A percentile compares a stretch with the other conserved stretches of the same genome.
Evolutionary conservation across 1,284 basidiomycete species (phyloP).

Genomic region (Ustilago nuda): DNA sequence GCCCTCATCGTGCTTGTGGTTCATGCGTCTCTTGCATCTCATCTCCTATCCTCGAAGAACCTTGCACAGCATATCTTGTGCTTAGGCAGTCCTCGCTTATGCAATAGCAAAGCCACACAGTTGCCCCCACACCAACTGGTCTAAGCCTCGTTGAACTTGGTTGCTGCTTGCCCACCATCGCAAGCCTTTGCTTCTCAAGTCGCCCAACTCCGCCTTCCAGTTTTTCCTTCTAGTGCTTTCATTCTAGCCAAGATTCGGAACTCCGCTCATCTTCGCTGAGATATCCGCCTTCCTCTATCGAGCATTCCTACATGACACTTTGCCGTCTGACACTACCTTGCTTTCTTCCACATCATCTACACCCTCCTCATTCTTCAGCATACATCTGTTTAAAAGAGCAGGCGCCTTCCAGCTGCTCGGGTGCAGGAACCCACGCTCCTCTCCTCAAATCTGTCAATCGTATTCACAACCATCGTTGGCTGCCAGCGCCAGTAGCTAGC

Average conservation of each 20-base stretch:
- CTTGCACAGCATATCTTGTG: background rate
- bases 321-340: background rate
- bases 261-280: slow-evolving; percentile 8
- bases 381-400: background rate
- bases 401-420: background rate
- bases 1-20: background rate
- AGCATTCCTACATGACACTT: background rate
- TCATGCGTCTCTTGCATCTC: slow-evolving; percentile 7
- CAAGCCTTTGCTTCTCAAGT: slow-evolving; percentile 4
- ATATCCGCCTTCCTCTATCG: background rate
- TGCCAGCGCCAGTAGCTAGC: background rate
- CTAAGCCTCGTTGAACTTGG: background rate
- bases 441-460: background rate
- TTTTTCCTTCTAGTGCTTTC: slow-evolving; percentile 1
- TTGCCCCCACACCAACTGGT: slow-evolving; percentile 1
- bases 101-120: background rate
- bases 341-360: background rate
- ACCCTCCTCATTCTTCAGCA: background rate
- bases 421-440: background rate
- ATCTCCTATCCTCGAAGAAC: slow-evolving; percentile 3
- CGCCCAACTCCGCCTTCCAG: slow-evolving; percentile 2
- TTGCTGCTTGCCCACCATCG: background rate
- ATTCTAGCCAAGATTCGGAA: slow-evolving; percentile 5
- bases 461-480: background rate
- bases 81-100: background rate